Base-by-base conservation (phyloP, 2,329 filamentous ascomycete species). In the Venturia asperata region DNA sequence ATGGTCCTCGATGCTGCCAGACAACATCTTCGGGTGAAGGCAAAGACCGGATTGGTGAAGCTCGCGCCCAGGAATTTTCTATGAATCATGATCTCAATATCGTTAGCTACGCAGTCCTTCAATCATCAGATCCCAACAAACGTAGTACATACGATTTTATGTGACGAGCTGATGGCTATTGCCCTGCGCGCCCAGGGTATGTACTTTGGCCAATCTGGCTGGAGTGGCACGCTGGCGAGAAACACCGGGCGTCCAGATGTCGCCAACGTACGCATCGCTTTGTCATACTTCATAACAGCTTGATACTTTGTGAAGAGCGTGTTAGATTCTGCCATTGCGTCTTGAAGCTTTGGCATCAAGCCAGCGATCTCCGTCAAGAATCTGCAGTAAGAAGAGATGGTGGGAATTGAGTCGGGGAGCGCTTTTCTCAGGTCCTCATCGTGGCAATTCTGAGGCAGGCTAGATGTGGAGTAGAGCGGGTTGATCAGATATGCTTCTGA, bases 21-120 rank as follows among this genome's bases (percentile, higher is more conserved):
- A 63, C 77, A 78, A 0, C 77, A 78, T 69, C 76, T 75, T 27
- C 77, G 72, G 15, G 75, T 79, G 65, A 78, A 77, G 3, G 73
- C 73, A 62, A 77, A 80, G 24, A 75, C 73, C 1, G 71, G 71
- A 52, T 77, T 76, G 3, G 74, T 76, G 67, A 79, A 79, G 62
- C 77, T 78, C 52, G 73, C 70, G 45, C 75, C 75, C 1, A 79
- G 68, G 64, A 79, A 79, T 47, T 73, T 75, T 43, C 78, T 73
- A 62, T 78, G 76, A 47, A 78, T 74, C 78, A 79, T 79, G 66
- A 79, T 30, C 21, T 30, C 9, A 24, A 9, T 15, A 21, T 10
- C 9, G 21, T 30, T 55, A 55, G 27, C 24, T 55, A 15, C 1
- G 49, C 15, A 55, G 13, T 34, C 11, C 24, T 27, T 27, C 1